Percentiles rank a stretch among this genome's conserved stretches.
Evolutionary conservation across 1,284 basidiomycete genomes (phyloP).

Genomic region (Flammula alnicola): DNA sequence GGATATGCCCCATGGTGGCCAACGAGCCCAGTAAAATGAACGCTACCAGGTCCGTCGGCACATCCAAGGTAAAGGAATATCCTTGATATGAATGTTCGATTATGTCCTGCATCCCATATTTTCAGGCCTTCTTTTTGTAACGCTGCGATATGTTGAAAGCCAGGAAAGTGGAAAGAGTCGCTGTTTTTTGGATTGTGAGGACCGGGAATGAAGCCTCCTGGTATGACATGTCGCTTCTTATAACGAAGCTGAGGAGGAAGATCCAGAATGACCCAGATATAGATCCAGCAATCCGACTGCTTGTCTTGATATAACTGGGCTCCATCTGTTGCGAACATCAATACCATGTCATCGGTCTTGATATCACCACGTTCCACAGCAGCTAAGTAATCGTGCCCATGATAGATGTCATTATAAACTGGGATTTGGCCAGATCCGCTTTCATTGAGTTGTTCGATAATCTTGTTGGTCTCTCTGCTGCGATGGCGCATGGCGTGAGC

Average conservation of each 20-base stretch:
- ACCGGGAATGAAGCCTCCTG: conserved; percentile 27
- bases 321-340: conserved; percentile 33
- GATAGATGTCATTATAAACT: conserved; percentile 18
- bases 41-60: conserved; percentile 25
- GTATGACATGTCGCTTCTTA: no score
- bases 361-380: conserved; percentile 23
- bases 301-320: conserved; percentile 33
- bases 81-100: conserved; percentile 19
- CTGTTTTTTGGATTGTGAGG: conserved; percentile 21
- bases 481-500: conserved; percentile 32
- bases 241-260: no score
- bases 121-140: conserved; percentile 26
- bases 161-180: conserved; percentile 28
- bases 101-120: no score
- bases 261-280: conserved; percentile 24
- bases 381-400: conserved; percentile 22
- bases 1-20: no score
- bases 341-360: conserved; percentile 26
- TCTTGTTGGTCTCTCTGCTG: no score
- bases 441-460: conserved; percentile 16
- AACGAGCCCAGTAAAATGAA: conserved; percentile 33
- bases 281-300: conserved; percentile 24
- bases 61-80: conserved; percentile 16
- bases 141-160: conserved; percentile 22
- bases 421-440: conserved; percentile 6